Evolutionary conservation across 2,329 filamentous ascomycete genomes (phyloP).

Genomic region (Orbilia javanica): DNA sequence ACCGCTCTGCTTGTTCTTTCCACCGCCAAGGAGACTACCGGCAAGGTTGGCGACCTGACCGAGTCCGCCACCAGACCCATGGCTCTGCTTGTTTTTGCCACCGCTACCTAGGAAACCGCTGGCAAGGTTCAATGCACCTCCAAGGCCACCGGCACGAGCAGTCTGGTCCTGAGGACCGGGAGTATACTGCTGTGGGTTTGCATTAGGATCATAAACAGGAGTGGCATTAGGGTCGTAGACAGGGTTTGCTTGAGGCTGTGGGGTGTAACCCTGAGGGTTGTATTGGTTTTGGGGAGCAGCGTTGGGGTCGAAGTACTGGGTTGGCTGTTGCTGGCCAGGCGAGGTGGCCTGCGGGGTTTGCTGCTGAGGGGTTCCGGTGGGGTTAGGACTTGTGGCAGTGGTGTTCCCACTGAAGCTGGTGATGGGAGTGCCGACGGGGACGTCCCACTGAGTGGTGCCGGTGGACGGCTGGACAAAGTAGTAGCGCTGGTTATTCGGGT

Average conservation of each 20-base stretch:
- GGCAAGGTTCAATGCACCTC: constrained; percentile 40
- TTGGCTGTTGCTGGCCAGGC: constrained; percentile 34
- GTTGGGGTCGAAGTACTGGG: constrained; percentile 52
- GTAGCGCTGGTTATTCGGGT: constrained; percentile 61
- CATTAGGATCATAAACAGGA: constrained; percentile 42
- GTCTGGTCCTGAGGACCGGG: constrained; percentile 49
- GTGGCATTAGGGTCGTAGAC: constrained; percentile 39
- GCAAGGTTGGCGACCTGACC: constrained; percentile 56
- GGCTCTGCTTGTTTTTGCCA: constrained; percentile 30
- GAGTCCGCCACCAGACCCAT: constrained; percentile 45
- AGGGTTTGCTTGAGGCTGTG: constrained; percentile 24
- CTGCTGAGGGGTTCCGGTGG: constrained; percentile 18
- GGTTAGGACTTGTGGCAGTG: constrained; percentile 12
- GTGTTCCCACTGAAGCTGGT: constrained; percentile 51
- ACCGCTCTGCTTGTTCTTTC: constrained; percentile 55
- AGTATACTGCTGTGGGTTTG: constrained; percentile 37
- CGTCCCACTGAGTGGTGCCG: constrained; percentile 61
- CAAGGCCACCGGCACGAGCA: constrained; percentile 60
- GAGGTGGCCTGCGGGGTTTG: constrained; percentile 37
- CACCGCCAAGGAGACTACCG: constrained; percentile 59
- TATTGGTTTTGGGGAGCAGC: constrained; percentile 42
- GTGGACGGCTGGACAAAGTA: constrained; percentile 62
- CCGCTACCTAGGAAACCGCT: constrained; percentile 26
- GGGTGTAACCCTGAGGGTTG: constrained; percentile 27
- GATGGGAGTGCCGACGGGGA: constrained; percentile 54